Evolutionary conservation across 2,329 filamentous ascomycete species (phyloP).

Genomic region (Teratosphaeria viscida): DNA sequence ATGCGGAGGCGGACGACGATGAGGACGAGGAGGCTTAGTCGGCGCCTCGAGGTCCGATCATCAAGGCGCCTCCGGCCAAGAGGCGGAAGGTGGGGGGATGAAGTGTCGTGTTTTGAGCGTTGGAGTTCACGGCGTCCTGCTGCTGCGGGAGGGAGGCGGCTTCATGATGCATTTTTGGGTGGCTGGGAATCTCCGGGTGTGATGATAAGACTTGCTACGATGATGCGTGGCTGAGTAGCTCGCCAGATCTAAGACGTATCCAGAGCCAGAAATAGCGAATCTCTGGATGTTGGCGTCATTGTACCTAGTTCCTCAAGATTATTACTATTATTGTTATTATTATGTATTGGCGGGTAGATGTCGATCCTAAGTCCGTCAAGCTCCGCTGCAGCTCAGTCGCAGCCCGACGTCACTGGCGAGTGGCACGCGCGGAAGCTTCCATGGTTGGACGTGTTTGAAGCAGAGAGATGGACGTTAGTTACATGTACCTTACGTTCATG

Average conservation of each 20-base stretch:
- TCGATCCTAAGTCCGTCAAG: background rate
- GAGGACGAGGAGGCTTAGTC: constrained; percentile 8
- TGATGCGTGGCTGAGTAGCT: no score
- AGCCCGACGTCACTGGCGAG: background rate
- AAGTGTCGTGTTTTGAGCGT: constrained; percentile 13
- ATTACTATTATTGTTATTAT: no score
- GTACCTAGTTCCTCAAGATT: no score
- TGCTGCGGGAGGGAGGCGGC: background rate
- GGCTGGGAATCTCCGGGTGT: background rate
- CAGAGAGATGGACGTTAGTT: background rate
- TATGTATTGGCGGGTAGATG: no score
- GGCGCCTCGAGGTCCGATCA: background rate
- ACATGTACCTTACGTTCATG: background rate
- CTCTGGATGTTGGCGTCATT: background rate
- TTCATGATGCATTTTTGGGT: background rate
- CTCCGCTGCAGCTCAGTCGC: background rate
- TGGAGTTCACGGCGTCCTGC: constrained; percentile 11
- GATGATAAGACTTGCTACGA: no score
- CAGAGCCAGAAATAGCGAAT: no score
- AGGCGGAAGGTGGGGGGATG: background rate
- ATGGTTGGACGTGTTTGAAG: background rate
- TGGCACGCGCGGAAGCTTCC: background rate
- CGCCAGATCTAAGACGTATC: no score
- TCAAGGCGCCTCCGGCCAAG: background rate
- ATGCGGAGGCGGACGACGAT: constrained; percentile 41